phyloP scores from a whole-genome alignment of 164 flowering plant genomes.

The Litsea cubeba region DNA sequence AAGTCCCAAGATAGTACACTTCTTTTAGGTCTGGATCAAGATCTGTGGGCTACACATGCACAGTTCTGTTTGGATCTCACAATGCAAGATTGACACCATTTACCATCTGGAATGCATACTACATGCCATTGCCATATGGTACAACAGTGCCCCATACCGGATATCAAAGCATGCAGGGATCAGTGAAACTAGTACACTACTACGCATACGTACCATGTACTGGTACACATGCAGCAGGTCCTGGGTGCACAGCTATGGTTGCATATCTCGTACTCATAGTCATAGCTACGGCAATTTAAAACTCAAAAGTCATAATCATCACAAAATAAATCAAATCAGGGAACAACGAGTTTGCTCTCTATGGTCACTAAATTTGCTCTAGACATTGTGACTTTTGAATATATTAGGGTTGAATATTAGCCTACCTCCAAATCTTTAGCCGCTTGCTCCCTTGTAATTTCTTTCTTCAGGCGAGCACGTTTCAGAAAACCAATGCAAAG shows the following conservation, averaged over 20 bases:
- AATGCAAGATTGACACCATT: background rate
- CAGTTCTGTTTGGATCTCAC: background rate
- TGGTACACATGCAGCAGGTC: background rate
- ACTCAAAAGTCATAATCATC: no score
- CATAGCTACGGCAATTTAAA: no score
- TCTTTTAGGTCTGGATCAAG: background rate
- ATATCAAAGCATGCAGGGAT: background rate
- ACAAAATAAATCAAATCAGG: background rate
- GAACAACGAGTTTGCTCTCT: background rate
- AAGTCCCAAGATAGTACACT: background rate
- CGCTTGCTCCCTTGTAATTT: conserved; percentile 71
- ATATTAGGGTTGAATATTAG: background rate
- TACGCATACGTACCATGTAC: background rate
- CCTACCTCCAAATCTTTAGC: conserved; percentile 74
- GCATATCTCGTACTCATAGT: background rate
- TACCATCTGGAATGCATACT: background rate
- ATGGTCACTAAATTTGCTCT: background rate
- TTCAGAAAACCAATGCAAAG: conserved; percentile 81
- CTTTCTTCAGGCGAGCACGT: conserved; percentile 73
- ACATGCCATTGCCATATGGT: background rate
- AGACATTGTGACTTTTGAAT: background rate
- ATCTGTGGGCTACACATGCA: background rate
- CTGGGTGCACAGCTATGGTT: background rate
- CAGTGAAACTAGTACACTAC: background rate
- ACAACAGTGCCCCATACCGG: background rate